Conservation (phyloP, 805 yeast genomes). For the Saccharomycopsis lassenensis region DNA sequence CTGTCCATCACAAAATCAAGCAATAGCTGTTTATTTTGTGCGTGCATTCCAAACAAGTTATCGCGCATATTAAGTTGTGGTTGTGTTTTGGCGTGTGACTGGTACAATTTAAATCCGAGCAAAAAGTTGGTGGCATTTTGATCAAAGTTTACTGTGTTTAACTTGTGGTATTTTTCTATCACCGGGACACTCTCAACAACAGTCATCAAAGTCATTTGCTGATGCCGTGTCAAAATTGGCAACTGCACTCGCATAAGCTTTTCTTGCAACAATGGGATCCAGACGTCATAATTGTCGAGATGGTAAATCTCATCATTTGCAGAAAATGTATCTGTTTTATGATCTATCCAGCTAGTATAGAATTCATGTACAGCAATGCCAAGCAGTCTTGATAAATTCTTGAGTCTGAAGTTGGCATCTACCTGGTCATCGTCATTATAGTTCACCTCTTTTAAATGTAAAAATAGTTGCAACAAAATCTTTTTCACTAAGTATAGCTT, state of each 20-base stretch:
- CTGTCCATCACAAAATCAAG: constrained; percentile 37
- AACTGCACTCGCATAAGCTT: constrained; percentile 53
- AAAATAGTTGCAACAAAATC: constrained; percentile 43
- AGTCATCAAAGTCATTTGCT: constrained; percentile 71
- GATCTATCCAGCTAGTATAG: constrained; percentile 1
- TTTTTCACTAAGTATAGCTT: constrained; percentile 43
- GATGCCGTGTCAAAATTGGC: constrained; percentile 82
- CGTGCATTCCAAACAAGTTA: constrained; percentile 77
- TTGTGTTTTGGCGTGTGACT: constrained; percentile 41
- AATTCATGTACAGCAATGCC: constrained; percentile 15
- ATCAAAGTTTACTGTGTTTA: constrained; percentile 33
- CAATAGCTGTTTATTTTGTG: constrained; percentile 63
- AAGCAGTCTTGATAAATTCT: constrained; percentile 10
- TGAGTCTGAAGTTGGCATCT: constrained; percentile 14
- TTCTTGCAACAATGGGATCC: constrained; percentile 31
- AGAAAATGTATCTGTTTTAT: constrained; percentile 18
- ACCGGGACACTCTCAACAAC: constrained; percentile 55
- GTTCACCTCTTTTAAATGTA: constrained; percentile 38
- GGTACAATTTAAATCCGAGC: constrained; percentile 59
- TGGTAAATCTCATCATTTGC: constrained; percentile 21
- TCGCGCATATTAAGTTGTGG: constrained; percentile 62
- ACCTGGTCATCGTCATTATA: constrained; percentile 23
- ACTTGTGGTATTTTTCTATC: constrained; percentile 30
- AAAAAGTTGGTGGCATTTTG: constrained; percentile 60
- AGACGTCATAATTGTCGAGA: constrained; percentile 18